Conservation (phyloP, 2,329 filamentous ascomycete species). For the Sordariomycetes sp. region DNA sequence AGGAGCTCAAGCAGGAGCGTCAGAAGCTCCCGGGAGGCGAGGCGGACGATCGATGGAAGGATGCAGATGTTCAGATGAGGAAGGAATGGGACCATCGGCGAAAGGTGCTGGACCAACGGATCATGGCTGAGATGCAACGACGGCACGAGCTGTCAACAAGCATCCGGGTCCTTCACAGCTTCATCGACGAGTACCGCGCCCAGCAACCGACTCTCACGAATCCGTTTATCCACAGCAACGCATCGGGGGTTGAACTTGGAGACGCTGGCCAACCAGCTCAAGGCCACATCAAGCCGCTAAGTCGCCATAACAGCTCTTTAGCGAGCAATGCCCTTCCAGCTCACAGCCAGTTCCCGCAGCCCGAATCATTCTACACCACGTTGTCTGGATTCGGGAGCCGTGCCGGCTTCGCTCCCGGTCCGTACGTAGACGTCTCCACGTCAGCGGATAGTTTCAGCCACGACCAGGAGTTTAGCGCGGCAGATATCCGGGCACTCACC, state of each 20-base stretch:
- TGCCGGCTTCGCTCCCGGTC: conserved; percentile 35
- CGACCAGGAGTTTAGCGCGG: conserved; percentile 38
- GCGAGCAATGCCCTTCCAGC: conserved; percentile 25
- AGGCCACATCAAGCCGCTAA: conserved; percentile 31
- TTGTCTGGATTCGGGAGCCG: conserved; percentile 38
- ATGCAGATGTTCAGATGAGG: conserved; percentile 35
- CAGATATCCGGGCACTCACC: conserved; percentile 46
- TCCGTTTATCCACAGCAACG: conserved; percentile 28
- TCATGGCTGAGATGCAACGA: conserved; percentile 25
- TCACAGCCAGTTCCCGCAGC: conserved; percentile 22
- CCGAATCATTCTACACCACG: conserved; percentile 29
- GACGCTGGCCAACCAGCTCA: conserved; percentile 14
- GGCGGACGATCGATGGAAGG: conserved; percentile 42
- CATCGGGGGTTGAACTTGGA: conserved; percentile 34
- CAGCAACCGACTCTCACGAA: conserved; percentile 13
- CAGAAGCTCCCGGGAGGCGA: conserved; percentile 50
- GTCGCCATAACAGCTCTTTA: conserved; percentile 32
- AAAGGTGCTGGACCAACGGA: conserved; percentile 35
- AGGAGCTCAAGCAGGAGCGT: conserved; percentile 57
- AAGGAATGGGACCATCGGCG: conserved; percentile 42
- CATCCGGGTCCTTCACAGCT: background rate
- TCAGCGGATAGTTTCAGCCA: conserved; percentile 6
- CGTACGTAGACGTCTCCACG: conserved; percentile 33
- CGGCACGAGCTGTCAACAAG: background rate
- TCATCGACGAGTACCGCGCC: conserved; percentile 2